Conservation (phyloP, 768 basidiomycete genomes). For the Lentinula guzmanii region DNA sequence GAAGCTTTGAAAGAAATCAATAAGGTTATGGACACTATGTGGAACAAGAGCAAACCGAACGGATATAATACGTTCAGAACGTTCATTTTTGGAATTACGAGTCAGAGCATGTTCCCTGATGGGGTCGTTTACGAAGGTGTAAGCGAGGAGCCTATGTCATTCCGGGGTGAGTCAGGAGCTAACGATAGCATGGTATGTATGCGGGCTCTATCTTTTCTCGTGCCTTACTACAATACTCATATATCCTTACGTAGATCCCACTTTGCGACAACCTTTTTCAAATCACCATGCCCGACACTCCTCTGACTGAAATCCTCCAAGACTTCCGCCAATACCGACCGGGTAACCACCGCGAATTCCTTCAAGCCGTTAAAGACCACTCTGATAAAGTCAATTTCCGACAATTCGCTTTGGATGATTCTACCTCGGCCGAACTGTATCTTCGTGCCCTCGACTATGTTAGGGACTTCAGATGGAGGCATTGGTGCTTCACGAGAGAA, state of each 20-base stretch:
- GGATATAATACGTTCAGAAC: slow-evolving; percentile 26
- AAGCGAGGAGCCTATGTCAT: slow-evolving; percentile 21
- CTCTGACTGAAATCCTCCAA: slow-evolving; percentile 22
- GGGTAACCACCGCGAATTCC: slow-evolving; percentile 20
- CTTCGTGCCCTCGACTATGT: slow-evolving; percentile 19
- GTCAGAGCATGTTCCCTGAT: slow-evolving; percentile 24
- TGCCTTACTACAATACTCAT: background rate
- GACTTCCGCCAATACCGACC: slow-evolving; percentile 26
- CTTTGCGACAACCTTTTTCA: slow-evolving; percentile 26
- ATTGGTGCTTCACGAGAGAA: slow-evolving; percentile 27
- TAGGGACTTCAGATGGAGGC: slow-evolving; percentile 23
- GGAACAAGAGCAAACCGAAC: slow-evolving; percentile 20
- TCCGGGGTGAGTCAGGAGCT: slow-evolving; percentile 25
- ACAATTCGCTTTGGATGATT: slow-evolving; percentile 16
- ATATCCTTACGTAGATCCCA: slow-evolving; percentile 17
- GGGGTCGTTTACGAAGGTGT: slow-evolving; percentile 27
- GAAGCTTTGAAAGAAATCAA: slow-evolving; percentile 12
- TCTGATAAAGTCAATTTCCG: slow-evolving; percentile 11
- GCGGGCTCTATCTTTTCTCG: background rate
- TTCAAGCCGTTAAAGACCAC: slow-evolving; percentile 17
- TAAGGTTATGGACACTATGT: slow-evolving; percentile 20
- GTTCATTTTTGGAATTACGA: slow-evolving; percentile 27
- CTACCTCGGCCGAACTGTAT: slow-evolving; percentile 15
- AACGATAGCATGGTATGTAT: slow-evolving; percentile 14
- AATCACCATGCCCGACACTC: slow-evolving; percentile 20